Evolutionary conservation across 495 filamentous ascomycete species (phyloP), one percentile per base, ranked within the genome.

Genomic region (Tuber melanosporum): DNA sequence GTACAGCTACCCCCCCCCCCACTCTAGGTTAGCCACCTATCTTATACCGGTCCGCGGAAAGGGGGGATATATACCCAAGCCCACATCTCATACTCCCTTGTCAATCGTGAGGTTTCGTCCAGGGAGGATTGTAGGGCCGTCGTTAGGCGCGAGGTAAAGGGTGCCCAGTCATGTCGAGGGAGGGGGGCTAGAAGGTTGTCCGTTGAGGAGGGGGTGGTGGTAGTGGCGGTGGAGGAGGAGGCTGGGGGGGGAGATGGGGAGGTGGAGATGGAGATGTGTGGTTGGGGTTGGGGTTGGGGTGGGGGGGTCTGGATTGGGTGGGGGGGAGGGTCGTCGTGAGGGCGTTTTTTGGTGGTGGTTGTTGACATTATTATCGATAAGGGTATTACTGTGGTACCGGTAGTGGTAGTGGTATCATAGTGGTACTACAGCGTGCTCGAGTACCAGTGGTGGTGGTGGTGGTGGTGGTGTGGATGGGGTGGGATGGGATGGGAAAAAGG

Each of bases 51-150:
- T 5, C 45, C 10, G 15, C 3, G 8, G 17, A 7, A n/a, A 6
- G 45, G 44, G 41, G 20, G 41, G 32, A 42, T 32, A 39, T 15
- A 20, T 80, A 79, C 78, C 78, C 78, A 80, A 42, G 78, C 76
- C 78, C 78, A 80, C 78, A 80, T 80, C 44, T 80, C 78, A 17
- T 80, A 72, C 69, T 80, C 78, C 10, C 62, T 71, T 14, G 77
- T 71, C 20, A 80, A 42, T 43, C 70, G 43, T n/a, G 73, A 77
- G 36, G 49, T 80, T 69, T 80, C 78, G 3, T 62, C 74, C 3
- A 73, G 73, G 49, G 79, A 72, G 26, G 75, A 70, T 52, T 80
- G 75, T n/a, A 80, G 71, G 1, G 73, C 44, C 62, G 70, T 46
- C 12, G 71, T 72, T 20, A 80, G 75, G 71, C 71, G 79, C 7